These are phyloP conservation scores for Xylariaceae sp. DNA, from an alignment of 2,329 filamentous ascomycete species.

Conservation along the genomic window DNA sequence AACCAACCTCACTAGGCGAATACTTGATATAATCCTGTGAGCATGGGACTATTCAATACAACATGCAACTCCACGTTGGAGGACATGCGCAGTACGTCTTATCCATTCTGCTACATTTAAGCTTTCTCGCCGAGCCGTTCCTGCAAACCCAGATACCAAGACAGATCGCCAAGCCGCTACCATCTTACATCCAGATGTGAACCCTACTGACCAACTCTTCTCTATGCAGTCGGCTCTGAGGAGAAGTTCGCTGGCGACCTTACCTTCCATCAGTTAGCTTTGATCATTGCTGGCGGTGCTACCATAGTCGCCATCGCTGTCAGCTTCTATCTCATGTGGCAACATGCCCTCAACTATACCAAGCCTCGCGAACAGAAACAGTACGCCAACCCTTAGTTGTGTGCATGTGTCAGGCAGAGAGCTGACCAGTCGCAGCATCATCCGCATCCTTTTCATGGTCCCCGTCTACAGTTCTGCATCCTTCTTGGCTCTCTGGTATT, in stretches of 20 bases:
- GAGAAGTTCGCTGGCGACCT: conserved; percentile 44
- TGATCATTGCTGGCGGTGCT: conserved; percentile 48
- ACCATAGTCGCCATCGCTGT: conserved; percentile 50
- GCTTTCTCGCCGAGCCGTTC: conserved; percentile 16
- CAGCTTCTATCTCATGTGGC: conserved; percentile 56
- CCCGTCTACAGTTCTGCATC: conserved; percentile 75
- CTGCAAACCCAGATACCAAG: conserved; percentile 22
- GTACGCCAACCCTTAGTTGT: conserved; percentile 19
- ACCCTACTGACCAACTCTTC: conserved; percentile 27
- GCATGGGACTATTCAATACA: conserved; percentile 22
- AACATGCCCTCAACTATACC: conserved; percentile 60
- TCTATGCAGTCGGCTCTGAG: conserved; percentile 45
- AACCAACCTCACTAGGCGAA: no score
- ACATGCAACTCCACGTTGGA: conserved; percentile 37
- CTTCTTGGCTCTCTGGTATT: conserved; percentile 71
- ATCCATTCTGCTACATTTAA: conserved; percentile 7
- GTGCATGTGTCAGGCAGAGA: background rate
- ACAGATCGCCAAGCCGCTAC: conserved; percentile 12
- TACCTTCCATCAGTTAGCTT: conserved; percentile 54
- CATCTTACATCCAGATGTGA: background rate
- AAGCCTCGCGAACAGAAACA: conserved; percentile 60
- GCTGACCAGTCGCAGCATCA: conserved; percentile 56
- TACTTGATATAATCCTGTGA: background rate
- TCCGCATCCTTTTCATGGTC: conserved; percentile 85
- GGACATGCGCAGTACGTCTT: conserved; percentile 33